Conservation (phyloP, 2,329 filamentous ascomycete genomes). For the Penicillium sp. region DNA sequence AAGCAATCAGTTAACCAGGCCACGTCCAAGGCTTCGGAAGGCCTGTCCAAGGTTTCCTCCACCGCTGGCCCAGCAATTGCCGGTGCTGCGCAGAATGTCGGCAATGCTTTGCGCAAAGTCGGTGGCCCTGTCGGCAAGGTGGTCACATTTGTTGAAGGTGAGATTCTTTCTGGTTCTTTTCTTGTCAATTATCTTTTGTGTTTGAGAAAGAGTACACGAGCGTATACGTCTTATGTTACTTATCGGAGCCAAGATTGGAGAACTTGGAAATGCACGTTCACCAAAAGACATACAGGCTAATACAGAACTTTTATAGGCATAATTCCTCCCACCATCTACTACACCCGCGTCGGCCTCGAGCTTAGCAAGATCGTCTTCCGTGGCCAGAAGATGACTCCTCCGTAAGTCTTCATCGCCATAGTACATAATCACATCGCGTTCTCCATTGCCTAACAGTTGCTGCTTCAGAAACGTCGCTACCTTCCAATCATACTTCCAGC, state of each 20-base stretch:
- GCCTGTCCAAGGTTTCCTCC: conserved; percentile 74
- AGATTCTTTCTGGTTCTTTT: conserved; percentile 31
- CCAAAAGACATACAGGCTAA: background rate
- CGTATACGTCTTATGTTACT: background rate
- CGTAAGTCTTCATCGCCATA: conserved; percentile 62
- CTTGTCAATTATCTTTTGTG: background rate
- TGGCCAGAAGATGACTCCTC: conserved; percentile 86
- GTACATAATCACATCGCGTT: conserved; percentile 2
- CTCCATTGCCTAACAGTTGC: conserved; percentile 5
- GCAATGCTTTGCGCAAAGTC: conserved; percentile 66
- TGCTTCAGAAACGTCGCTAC: conserved; percentile 64
- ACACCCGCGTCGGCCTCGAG: conserved; percentile 83
- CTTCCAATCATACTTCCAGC: conserved; percentile 84
- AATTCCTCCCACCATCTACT: conserved; percentile 84
- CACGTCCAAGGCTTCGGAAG: conserved; percentile 68
- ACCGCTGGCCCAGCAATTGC: conserved; percentile 74
- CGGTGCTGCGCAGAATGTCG: conserved; percentile 65
- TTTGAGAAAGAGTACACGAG: background rate
- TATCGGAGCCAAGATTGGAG: background rate
- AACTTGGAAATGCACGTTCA: background rate
- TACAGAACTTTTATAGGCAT: conserved; percentile 56
- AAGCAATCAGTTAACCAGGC: conserved; percentile 40
- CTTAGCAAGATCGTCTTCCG: conserved; percentile 82
- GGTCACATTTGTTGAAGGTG: conserved; percentile 81
- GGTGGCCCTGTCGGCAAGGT: conserved; percentile 79